These are phyloP conservation scores for Epicoccum nigrum DNA, from an alignment of 2,329 filamentous ascomycete species.

Conservation along the genomic window DNA sequence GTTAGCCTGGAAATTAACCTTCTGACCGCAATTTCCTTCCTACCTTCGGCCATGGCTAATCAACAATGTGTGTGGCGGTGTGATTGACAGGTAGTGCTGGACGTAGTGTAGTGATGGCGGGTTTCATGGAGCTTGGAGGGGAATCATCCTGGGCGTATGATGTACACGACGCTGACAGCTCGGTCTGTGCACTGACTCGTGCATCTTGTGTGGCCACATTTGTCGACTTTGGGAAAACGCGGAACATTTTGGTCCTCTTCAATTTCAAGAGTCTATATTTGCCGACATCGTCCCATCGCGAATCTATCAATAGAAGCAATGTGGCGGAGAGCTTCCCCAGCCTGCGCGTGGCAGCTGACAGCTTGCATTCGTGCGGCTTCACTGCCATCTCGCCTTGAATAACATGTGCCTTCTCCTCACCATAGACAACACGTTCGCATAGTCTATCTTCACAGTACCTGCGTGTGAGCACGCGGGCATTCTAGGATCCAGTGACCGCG, in stretches of 20 bases:
- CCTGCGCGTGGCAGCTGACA: constrained; percentile 1
- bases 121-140: constrained; percentile 13
- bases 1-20: background rate
- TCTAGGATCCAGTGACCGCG: constrained; percentile 6
- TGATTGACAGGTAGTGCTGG: constrained; percentile 10
- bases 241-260: background rate
- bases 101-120: constrained; percentile 9
- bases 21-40: constrained; percentile 1
- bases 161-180: constrained; percentile 14
- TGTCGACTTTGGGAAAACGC: background rate
- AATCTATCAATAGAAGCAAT: background rate
- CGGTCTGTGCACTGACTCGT: constrained; percentile 3
- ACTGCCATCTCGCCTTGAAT: background rate
- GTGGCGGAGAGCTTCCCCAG: background rate
- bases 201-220: background rate
- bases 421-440: background rate
- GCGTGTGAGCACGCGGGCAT: constrained; percentile 7
- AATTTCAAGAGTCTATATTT: background rate
- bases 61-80: constrained; percentile 8
- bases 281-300: background rate
- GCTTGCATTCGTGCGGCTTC: constrained; percentile 3
- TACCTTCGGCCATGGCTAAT: constrained; percentile 13
- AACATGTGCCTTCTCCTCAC: background rate
- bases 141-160: constrained; percentile 5
- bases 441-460: constrained; percentile 6